Conservation (phyloP, 345 rosid species). For the Syzygium aromaticum region DNA sequence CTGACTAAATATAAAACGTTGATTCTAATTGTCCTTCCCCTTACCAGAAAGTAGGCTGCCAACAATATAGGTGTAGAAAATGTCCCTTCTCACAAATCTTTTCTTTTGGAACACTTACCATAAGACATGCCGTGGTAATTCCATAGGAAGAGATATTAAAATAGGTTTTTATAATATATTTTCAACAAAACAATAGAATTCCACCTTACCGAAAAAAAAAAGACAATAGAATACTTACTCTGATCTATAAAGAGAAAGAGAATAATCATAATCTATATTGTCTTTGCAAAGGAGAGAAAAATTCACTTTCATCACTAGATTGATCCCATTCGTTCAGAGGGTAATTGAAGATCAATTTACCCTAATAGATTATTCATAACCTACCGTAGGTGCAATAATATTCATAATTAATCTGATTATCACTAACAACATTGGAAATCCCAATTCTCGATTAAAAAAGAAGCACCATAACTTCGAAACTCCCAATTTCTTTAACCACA, state of each 20-base stretch:
- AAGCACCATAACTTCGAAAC: not conserved
- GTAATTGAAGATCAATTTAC: not conserved
- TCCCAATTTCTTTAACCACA: not conserved
- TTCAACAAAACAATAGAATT: not conserved
- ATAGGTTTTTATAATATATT: not conserved
- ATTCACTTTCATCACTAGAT: not conserved
- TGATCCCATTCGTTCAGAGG: not conserved
- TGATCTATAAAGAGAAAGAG: not conserved
- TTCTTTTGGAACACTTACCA: not conserved
- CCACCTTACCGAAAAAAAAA: too few species aligned
- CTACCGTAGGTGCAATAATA: not conserved
- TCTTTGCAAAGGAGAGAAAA: not conserved
- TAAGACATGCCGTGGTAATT: not conserved
- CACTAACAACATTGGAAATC: not conserved
- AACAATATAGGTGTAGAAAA: not conserved
- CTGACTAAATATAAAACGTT: not conserved
- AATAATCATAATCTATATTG: not conserved
- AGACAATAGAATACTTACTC: not conserved
- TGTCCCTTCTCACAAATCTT: not conserved
- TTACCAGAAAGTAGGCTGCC: not conserved
- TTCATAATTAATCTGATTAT: too few species aligned
- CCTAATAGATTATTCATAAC: not conserved
- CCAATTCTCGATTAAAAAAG: not conserved
- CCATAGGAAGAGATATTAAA: not conserved
- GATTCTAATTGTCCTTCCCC: not conserved